These are phyloP conservation scores for Iris pallida DNA, from an alignment of 116 monocot species.

Conservation along the genomic window DNA sequence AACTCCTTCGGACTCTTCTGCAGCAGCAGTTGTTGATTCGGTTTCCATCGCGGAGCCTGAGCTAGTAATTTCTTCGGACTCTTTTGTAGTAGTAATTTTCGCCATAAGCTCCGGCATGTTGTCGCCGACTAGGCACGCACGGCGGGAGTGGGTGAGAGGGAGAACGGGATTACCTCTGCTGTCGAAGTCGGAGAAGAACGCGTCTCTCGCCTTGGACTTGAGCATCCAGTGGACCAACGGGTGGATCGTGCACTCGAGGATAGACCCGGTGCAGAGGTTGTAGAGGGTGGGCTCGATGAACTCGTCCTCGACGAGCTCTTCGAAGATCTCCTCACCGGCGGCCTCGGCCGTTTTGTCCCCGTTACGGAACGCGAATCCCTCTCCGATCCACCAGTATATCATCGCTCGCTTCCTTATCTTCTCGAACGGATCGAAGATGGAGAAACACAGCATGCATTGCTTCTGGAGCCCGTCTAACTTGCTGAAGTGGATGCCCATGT, in stretches of 20 bases:
- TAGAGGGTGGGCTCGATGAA: neutral
- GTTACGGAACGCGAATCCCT: neutral
- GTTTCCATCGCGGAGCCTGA: too few species aligned
- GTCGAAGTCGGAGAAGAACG: neutral
- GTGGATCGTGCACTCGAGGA: neutral
- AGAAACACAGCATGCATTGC: neutral
- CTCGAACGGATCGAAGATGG: neutral
- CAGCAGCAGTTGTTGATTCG: too few species aligned
- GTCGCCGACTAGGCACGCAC: neutral
- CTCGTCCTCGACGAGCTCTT: neutral
- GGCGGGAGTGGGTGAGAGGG: neutral
- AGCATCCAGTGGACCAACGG: conserved; percentile 2
- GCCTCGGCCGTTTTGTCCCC: neutral
- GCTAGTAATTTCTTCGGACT: too few species aligned
- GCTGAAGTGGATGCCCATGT: too few species aligned
- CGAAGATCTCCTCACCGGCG: neutral
- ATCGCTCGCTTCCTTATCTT: neutral
- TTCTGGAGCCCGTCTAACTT: neutral
- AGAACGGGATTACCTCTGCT: neutral
- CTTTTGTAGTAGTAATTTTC: too few species aligned
- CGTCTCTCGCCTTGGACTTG: neutral
- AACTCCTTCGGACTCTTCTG: too few species aligned
- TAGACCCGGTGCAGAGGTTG: neutral
- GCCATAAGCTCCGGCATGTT: neutral
- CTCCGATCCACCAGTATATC: conserved; percentile 4